Conservation (phyloP, 352 stramenopile genomes). For the Globisporangium yorkense region DNA sequence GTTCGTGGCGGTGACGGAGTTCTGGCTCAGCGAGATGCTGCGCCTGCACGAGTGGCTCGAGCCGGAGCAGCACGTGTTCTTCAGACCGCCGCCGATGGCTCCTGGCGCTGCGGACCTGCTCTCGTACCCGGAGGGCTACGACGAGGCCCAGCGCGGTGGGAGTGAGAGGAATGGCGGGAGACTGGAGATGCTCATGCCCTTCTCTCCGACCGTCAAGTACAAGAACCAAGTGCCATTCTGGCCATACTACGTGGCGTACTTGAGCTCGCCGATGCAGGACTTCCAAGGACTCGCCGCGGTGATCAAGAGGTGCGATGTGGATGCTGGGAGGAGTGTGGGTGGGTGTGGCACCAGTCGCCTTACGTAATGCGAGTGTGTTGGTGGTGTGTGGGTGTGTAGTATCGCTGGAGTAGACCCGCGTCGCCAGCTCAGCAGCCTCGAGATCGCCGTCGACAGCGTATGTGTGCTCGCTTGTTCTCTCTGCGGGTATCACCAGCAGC, state of each 20-base stretch:
- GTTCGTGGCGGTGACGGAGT: conserved; percentile 32
- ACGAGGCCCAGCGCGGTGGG: background rate
- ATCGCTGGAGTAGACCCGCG: conserved; percentile 22
- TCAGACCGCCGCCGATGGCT: conserved; percentile 25
- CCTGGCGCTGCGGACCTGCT: conserved; percentile 2
- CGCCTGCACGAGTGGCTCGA: conserved; percentile 29
- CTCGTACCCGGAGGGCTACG: conserved; percentile 32
- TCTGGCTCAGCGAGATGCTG: conserved; percentile 49
- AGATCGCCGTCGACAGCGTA: conserved; percentile 35
- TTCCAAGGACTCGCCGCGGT: conserved; percentile 24
- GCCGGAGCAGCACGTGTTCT: conserved; percentile 33
- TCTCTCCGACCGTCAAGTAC: conserved; percentile 27
- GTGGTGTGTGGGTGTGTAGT: conserved; percentile 13
- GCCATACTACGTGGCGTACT: conserved; percentile 52
- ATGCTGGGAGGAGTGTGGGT: background rate
- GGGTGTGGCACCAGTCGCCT: background rate
- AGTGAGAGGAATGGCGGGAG: background rate
- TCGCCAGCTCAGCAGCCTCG: conserved; percentile 28
- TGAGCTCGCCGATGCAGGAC: conserved; percentile 36
- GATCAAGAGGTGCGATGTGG: conserved; percentile 34
- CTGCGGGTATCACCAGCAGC: too few relatives aligned
- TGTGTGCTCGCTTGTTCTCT: background rate
- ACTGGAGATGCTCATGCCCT: conserved; percentile 34
- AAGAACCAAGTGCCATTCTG: conserved; percentile 48
- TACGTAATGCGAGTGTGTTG: conserved; percentile 3